Percentiles rank a stretch among this genome's conserved stretches.
phyloP scores from a whole-genome alignment of 1,139 yeast species.

The Spathaspora sp. region DNA sequence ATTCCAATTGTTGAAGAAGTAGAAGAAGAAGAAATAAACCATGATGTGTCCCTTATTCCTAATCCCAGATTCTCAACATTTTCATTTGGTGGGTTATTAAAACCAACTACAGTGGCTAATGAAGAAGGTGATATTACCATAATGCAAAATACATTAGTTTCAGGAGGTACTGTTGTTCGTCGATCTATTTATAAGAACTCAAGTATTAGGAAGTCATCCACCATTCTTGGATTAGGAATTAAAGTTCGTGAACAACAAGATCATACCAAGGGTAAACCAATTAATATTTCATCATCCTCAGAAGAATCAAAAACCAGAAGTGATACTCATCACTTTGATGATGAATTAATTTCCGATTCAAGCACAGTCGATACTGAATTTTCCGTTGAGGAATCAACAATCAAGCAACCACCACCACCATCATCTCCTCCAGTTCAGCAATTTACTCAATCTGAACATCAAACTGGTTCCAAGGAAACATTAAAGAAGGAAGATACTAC shows the following conservation, averaged over 20 bases:
- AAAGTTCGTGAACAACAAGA: slow-evolving; percentile 12
- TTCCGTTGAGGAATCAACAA: slow-evolving; percentile 6
- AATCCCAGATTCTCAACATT: slow-evolving; percentile 47
- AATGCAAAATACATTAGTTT: slow-evolving; percentile 21
- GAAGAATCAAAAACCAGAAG: slow-evolving; percentile 20
- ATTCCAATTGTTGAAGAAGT: slow-evolving; percentile 5
- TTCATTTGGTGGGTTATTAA: slow-evolving; percentile 39
- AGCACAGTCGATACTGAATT: slow-evolving; percentile 23
- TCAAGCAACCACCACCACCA: background rate
- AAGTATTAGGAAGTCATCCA: slow-evolving; percentile 16
- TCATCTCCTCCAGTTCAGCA: background rate
- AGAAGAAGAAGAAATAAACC: slow-evolving; percentile 6
- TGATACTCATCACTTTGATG: slow-evolving; percentile 17
- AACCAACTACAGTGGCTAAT: slow-evolving; percentile 19
- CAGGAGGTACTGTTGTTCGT: slow-evolving; percentile 33
- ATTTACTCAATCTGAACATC: slow-evolving; percentile 11
- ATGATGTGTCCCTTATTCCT: slow-evolving; percentile 28
- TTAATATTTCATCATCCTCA: slow-evolving; percentile 6
- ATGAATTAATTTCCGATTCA: slow-evolving; percentile 23
- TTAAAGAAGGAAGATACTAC: slow-evolving; percentile 12
- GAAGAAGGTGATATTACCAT: slow-evolving; percentile 32
- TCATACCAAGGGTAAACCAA: slow-evolving; percentile 6
- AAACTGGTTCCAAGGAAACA: slow-evolving; percentile 31
- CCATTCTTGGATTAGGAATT: slow-evolving; percentile 36
- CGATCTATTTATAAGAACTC: slow-evolving; percentile 13